Percentiles rank a stretch among this genome's conserved stretches.
Conservation (phyloP, 192 early-diverging fungal genomes). For the Coemansia sp. region DNA sequence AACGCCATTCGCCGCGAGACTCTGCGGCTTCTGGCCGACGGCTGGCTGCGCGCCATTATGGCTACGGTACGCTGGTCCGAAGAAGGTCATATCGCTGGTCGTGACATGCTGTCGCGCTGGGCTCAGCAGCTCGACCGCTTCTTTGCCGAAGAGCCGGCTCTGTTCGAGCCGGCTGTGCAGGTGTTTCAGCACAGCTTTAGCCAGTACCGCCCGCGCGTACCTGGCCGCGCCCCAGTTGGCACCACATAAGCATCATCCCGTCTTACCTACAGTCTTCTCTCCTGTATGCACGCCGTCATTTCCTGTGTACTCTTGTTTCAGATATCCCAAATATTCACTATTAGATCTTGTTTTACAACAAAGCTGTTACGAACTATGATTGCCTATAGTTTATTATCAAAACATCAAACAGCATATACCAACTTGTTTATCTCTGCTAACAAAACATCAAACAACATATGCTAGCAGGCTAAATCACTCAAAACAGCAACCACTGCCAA, state of each 20-base stretch:
- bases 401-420: too few species aligned
- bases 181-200: conserved; percentile 46
- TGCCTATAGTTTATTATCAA: too few species aligned
- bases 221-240: conserved; percentile 15
- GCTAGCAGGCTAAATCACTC: too few species aligned
- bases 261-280: not conserved
- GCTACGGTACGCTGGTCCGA: conserved; percentile 70
- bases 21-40: conserved; percentile 68
- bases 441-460: not conserved
- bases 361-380: not conserved
- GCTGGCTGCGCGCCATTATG: conserved; percentile 75
- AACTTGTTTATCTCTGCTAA: not conserved
- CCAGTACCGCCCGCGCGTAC: conserved; percentile 11
- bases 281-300: not conserved
- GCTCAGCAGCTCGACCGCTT: conserved; percentile 50
- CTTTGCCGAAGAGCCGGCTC: conserved; percentile 24
- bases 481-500: too few species aligned
- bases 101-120: conserved; percentile 81
- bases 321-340: not conserved
- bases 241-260: conserved; percentile 7
- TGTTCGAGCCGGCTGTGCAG: conserved; percentile 48
- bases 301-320: not conserved
- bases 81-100: conserved; percentile 81
- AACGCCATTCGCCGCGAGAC: conserved; percentile 67
- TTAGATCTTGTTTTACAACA: not conserved